Conservation (phyloP, 352 stramenopile species). For the Nothophytophthora sp. region DNA sequence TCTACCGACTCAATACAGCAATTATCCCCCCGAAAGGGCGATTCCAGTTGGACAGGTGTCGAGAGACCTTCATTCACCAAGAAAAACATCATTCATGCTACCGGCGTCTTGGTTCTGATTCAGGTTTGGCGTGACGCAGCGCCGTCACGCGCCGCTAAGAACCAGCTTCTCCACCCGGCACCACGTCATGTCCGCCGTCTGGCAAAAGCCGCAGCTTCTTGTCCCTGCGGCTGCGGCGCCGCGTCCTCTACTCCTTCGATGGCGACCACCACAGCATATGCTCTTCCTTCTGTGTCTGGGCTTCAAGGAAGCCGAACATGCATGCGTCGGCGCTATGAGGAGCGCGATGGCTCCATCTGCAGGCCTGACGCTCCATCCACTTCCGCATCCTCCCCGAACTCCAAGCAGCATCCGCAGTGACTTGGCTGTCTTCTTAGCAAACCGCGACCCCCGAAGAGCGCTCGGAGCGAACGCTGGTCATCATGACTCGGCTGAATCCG, state of each 20-base stretch:
- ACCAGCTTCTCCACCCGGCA: background rate
- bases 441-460: no score
- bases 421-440: no score
- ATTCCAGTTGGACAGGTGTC: no score
- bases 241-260: no score
- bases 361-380: background rate
- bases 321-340: background rate
- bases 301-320: background rate
- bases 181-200: background rate
- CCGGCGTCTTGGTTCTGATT: conserved; percentile 2
- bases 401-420: no score
- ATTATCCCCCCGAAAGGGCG: no score
- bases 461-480: no score
- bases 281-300: background rate
- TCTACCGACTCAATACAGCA: no score
- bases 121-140: no score
- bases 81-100: conserved; percentile 2
- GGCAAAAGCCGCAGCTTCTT: no score
- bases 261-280: no score
- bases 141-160: conserved; percentile 1
- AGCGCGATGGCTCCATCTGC: background rate
- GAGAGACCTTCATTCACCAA: conserved; percentile 6
- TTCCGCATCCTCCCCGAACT: conserved; percentile 8
- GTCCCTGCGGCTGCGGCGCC: no score
- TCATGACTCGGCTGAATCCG: conserved; percentile 21